A percentile compares a stretch with the other conserved stretches of the same genome.
These are phyloP conservation scores for Lactarius sp. DNA, from an alignment of 768 basidiomycete species.

Conservation along the genomic window DNA sequence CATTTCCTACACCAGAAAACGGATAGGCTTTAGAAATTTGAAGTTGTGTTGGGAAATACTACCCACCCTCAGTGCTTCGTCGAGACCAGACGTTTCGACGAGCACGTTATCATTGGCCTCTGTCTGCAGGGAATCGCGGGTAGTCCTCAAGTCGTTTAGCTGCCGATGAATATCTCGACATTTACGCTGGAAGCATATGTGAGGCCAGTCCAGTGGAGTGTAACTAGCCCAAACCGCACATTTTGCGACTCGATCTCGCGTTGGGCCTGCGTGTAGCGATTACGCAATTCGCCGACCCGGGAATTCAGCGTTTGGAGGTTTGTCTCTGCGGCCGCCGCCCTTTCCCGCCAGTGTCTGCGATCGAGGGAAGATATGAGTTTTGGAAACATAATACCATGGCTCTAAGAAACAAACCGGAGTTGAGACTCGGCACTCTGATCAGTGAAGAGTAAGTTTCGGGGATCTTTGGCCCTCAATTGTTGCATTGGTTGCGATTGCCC, in stretches of 20 bases:
- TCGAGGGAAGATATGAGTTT: not conserved
- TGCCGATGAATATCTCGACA: constrained; percentile 11
- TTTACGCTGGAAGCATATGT: constrained; percentile 16
- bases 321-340: constrained; percentile 38
- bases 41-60: not conserved
- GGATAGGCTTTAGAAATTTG: not conserved
- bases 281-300: constrained; percentile 31
- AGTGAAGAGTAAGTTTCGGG: constrained; percentile 25
- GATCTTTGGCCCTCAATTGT: constrained; percentile 32
- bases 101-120: constrained; percentile 70
- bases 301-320: constrained; percentile 34
- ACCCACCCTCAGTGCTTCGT: constrained; percentile 50
- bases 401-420: constrained; percentile 16
- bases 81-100: constrained; percentile 51
- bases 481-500: constrained; percentile 44
- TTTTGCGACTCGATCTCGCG: constrained; percentile 25
- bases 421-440: constrained; percentile 19
- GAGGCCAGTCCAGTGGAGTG: not conserved
- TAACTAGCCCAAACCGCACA: not conserved
- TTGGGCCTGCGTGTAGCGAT: constrained; percentile 32
- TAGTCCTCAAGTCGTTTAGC: constrained; percentile 30
- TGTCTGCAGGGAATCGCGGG: constrained; percentile 42
- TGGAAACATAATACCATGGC: not conserved
- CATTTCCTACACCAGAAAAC: constrained; percentile 40
- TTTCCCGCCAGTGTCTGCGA: constrained; percentile 43